These are phyloP conservation scores for Globisporangium mamillatum DNA, from an alignment of 352 stramenopile species.

Conservation along the genomic window DNA sequence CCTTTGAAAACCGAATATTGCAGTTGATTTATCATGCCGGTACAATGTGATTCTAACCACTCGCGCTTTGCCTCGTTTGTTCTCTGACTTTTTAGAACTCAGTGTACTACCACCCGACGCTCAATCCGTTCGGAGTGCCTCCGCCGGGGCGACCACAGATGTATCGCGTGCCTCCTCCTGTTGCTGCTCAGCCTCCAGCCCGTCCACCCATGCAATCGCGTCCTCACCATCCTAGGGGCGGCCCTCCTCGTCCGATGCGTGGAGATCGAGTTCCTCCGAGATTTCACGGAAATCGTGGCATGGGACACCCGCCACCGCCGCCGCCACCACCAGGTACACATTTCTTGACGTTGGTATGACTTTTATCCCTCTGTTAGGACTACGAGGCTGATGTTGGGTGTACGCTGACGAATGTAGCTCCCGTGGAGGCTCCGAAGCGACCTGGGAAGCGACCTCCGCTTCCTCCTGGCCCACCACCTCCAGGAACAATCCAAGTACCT, in stretches of 20 bases:
- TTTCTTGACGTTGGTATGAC: not conserved
- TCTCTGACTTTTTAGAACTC: slow-evolving; percentile 41
- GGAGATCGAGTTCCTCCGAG: slow-evolving; percentile 9
- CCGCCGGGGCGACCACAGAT: slow-evolving; percentile 60
- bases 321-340: slow-evolving; percentile 11
- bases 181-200: not conserved
- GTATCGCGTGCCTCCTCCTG: slow-evolving; percentile 42
- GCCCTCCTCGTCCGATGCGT: slow-evolving; percentile 1
- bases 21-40: not conserved
- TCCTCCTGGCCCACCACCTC: slow-evolving; percentile 46
- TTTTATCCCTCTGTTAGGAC: not conserved
- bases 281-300: slow-evolving; percentile 1
- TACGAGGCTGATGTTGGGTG: not conserved
- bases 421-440: slow-evolving; percentile 18
- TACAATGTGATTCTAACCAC: not conserved
- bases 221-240: slow-evolving; percentile 13
- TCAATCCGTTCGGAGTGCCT: slow-evolving; percentile 74
- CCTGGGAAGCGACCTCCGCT: slow-evolving; percentile 65
- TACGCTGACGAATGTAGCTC: not conserved
- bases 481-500: slow-evolving; percentile 62
- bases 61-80: not conserved
- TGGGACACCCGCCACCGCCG: slow-evolving; percentile 1
- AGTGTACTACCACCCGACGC: slow-evolving; percentile 77
- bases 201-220: slow-evolving; percentile 13
- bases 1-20: not conserved